phyloP scores from a whole-genome alignment of 108 stramenopile species.

The Nitzschia sp. region DNA sequence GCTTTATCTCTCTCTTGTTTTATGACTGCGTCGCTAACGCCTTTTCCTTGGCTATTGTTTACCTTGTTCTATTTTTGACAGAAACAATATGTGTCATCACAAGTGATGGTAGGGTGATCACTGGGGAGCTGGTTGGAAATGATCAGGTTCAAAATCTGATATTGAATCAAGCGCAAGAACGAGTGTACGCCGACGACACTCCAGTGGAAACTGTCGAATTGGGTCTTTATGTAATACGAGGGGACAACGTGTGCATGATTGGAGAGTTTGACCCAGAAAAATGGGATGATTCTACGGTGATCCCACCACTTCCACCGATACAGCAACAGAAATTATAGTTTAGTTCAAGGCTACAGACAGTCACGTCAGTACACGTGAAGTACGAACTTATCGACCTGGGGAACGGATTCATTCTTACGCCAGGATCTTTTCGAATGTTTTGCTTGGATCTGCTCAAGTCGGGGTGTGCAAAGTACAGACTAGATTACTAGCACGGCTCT shows the following conservation, averaged over 20 bases:
- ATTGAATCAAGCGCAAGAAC: constrained; percentile 64
- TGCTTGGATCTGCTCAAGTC: no score
- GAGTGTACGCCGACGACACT: constrained; percentile 62
- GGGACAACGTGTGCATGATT: constrained; percentile 80
- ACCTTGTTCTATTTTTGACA: constrained; percentile 11
- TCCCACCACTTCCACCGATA: constrained; percentile 39
- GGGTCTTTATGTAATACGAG: constrained; percentile 79
- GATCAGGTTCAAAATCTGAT: constrained; percentile 89
- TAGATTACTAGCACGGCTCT: no score
- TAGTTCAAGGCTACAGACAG: background rate
- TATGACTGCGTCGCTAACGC: background rate
- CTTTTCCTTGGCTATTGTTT: background rate
- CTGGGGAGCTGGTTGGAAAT: constrained; percentile 67
- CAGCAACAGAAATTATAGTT: constrained; percentile 30
- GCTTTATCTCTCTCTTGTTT: background rate
- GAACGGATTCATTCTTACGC: no score
- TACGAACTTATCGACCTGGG: no score
- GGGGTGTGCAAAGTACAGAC: no score
- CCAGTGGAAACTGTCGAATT: constrained; percentile 70
- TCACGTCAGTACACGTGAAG: no score
- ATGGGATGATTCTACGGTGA: constrained; percentile 22
- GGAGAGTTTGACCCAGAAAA: constrained; percentile 39
- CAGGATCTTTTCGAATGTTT: no score
- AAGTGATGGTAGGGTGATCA: constrained; percentile 79
- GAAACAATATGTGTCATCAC: constrained; percentile 75